Conservation (phyloP, 345 rosid species). For the Aethionema arabicum region DNA sequence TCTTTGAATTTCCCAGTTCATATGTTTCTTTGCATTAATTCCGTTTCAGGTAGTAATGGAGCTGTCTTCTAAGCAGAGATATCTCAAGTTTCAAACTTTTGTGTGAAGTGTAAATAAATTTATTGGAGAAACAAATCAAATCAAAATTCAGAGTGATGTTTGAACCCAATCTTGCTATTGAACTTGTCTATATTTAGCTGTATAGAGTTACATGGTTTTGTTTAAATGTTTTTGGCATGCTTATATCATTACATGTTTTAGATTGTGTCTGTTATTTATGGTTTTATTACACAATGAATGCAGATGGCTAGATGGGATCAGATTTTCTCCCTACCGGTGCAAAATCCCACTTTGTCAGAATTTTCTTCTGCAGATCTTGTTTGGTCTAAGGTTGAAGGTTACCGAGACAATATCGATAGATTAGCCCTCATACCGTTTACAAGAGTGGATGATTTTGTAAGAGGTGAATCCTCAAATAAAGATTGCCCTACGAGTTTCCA, state of each 20-base stretch:
- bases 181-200: neutral
- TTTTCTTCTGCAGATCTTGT: constrained; percentile 75
- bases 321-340: constrained; percentile 87
- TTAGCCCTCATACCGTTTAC: constrained; percentile 87
- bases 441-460: constrained; percentile 90
- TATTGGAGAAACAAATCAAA: neutral
- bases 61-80: too few relatives aligned
- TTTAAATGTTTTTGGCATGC: neutral
- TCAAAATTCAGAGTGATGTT: neutral
- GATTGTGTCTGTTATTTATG: neutral
- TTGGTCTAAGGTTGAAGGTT: constrained; percentile 97
- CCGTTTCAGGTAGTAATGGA: too few relatives aligned
- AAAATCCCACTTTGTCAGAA: constrained; percentile 76
- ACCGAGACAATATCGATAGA: constrained; percentile 88
- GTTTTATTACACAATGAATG: constrained; percentile 3
- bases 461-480: constrained; percentile 79
- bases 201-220: neutral
- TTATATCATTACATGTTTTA: constrained; percentile 7
- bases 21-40: too few relatives aligned
- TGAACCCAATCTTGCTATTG: neutral
- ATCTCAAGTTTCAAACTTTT: too few relatives aligned
- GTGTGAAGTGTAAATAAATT: too few relatives aligned
- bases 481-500: constrained; percentile 94
- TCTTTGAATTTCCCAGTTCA: too few relatives aligned
- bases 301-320: constrained; percentile 99